Evolutionary conservation across 2,329 filamentous ascomycete genomes (phyloP), one percentile per base, ranked within the genome.

Genomic region (Gnomoniopsis sp.): DNA sequence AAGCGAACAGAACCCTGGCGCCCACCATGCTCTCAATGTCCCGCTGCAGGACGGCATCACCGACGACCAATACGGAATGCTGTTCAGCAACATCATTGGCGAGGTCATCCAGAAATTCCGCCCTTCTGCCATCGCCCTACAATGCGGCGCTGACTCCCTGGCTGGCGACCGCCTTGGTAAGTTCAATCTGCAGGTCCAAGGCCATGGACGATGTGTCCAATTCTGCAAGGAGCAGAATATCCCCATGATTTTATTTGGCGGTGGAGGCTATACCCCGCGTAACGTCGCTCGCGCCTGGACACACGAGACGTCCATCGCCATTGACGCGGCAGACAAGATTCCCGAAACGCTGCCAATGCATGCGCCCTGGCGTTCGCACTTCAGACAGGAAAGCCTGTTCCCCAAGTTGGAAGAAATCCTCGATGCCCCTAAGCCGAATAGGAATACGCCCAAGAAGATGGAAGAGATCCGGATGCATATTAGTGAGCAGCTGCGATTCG

Each of bases 221-320:
- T 97, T 89, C 68, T 91, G 93, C 73, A 98, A 98, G 74, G 84
- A 80, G 49, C 85, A 92, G 63, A 81, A 83, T 7, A 78, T 96
- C 1, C 95, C 95, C 2, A 82, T 98, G 62, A 86, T 99, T 52
- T 85, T 99, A 56, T 90, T 98, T 59, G 95, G 95, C 48, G 95
- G 95, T 43, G 95, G 95, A 58, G 95, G 95, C 30, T 99, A 99
- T 75, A 99, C 95, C 15, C 93, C 95, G 6, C 86, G 93, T 64
- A 99, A 99, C 69, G 95, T 99, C 7, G 95, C 95, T 46, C 89
- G 95, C 55, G 92, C 93, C 33, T 99, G 95, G 95, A 91, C 93
- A 23, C 93, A 96, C 74, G 95, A 99, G 76, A 99, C 95, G 14
- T 89, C 90, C 61, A 91, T 98, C 65, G 91, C 91, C 61, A 90